These are phyloP conservation scores for Venturiaceae sp. DNA, from an alignment of 2,329 filamentous ascomycete species.

Conservation along the genomic window DNA sequence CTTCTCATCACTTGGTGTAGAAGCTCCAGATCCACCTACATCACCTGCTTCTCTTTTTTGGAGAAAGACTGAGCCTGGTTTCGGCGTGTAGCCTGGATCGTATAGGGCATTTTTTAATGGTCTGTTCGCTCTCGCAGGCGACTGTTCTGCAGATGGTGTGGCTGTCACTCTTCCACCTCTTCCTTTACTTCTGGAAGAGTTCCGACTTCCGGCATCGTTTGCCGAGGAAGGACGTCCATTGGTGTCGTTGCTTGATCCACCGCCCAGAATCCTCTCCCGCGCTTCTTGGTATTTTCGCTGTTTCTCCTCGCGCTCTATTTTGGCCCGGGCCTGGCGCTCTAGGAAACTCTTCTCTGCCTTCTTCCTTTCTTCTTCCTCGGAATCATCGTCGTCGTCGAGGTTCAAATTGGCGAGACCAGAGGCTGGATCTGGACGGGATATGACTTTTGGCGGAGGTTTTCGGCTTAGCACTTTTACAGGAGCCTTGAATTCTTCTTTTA, in stretches of 20 bases:
- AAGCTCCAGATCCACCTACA: constrained; percentile 25
- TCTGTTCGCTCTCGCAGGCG: constrained; percentile 18
- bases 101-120: constrained; percentile 53
- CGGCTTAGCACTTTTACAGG: constrained; percentile 77
- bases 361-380: constrained; percentile 51
- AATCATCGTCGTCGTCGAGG: constrained; percentile 49
- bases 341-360: constrained; percentile 59
- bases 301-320: constrained; percentile 77
- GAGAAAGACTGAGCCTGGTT: constrained; percentile 43
- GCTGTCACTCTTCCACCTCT: constrained; percentile 18
- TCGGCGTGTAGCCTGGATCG: constrained; percentile 63
- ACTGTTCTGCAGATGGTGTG: constrained; percentile 19
- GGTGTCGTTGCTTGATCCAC: constrained; percentile 4
- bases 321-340: constrained; percentile 67
- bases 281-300: constrained; percentile 84
- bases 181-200: constrained; percentile 22
- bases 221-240: constrained; percentile 3
- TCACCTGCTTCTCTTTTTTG: constrained; percentile 34
- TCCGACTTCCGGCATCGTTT: constrained; percentile 9
- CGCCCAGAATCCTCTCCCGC: constrained; percentile 75
- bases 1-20: constrained; percentile 51
- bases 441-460: constrained; percentile 54
- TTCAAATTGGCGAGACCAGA: constrained; percentile 35
- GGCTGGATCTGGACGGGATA: constrained; percentile 32
- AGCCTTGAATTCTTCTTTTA: constrained; percentile 67